Percentiles rank a stretch among this genome's conserved stretches.
phyloP scores from a whole-genome alignment of 2,329 filamentous ascomycete species.

The Thyridium curvatum region DNA sequence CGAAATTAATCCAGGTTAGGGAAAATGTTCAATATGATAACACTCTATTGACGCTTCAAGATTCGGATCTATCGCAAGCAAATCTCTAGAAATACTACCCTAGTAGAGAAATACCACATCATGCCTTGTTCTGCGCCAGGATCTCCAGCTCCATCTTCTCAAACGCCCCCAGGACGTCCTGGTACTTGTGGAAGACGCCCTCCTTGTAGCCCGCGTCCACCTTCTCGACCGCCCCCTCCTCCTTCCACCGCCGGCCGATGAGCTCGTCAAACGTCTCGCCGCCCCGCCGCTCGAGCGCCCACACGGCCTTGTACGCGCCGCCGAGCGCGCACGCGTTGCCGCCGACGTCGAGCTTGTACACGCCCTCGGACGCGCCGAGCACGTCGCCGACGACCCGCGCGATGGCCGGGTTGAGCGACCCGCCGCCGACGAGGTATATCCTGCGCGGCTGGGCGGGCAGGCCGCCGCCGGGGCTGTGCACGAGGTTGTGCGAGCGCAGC shows the following conservation, averaged over 20 bases:
- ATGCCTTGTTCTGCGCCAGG: constrained; percentile 35
- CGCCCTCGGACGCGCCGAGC: constrained; percentile 80
- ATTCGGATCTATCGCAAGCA: too few species aligned
- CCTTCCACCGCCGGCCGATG: constrained; percentile 77
- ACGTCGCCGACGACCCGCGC: constrained; percentile 80
- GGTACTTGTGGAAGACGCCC: constrained; percentile 72
- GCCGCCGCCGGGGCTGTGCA: constrained; percentile 43
- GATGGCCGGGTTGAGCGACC: constrained; percentile 84
- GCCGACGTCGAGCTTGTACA: constrained; percentile 89
- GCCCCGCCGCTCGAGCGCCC: constrained; percentile 68
- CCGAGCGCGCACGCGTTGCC: constrained; percentile 93
- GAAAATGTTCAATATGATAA: too few species aligned
- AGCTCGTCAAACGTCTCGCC: constrained; percentile 83
- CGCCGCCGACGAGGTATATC: constrained; percentile 92
- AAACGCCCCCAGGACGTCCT: constrained; percentile 69
- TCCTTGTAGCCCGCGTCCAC: constrained; percentile 76
- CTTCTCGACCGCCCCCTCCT: constrained; percentile 74
- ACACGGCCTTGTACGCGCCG: constrained; percentile 92
- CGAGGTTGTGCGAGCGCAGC: constrained; percentile 73
- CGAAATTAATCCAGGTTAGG: too few species aligned
- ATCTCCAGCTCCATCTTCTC: constrained; percentile 66
- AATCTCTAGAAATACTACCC: too few species aligned
- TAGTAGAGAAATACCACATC: constrained; percentile 9
- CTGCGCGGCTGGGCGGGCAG: constrained; percentile 80
- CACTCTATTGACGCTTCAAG: too few species aligned